Base-by-base conservation (phyloP, 2,329 filamentous ascomycete genomes). In the Apiospora kogelbergensis region DNA sequence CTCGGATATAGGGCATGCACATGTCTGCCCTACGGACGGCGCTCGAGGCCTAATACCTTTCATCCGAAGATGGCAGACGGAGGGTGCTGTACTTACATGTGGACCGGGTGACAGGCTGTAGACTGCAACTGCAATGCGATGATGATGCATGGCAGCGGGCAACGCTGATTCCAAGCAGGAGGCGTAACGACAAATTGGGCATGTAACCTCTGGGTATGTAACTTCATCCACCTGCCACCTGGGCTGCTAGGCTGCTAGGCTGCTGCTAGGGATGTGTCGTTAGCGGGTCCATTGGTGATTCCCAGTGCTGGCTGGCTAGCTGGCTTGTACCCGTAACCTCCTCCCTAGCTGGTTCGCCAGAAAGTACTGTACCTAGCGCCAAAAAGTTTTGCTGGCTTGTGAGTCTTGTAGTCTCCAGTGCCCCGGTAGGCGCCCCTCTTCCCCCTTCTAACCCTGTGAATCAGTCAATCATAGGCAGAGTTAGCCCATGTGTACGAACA, bases 401-500 rank as follows among this genome's bases (percentile, higher is more conserved):
- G 53, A 60, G 53, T 60, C 48, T 60, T 60, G 53, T n/a, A 60
- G 53, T 60, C 53, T 60, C 53, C 53, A 60, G 53, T 60, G 53
- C 53, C 53, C 53, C 53, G 53, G 53, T 60, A 60, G 53, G 53
- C 53, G 53, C 53, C 53, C 53, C 53, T 60, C 53, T 42, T 60
- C 30, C 53, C 53, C 53, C 53, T 60, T 60, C 53, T 60, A 60
- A 60, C 53, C 53, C 53, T 60, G 53, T n/a, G 53, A 60, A 60
- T 60, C 53, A 60, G n/a, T 60, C 53, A 60, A 37, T 60, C 53
- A 60, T 60, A 60, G 53, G 17, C 42, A n/a, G 42, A n/a, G 20
- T 45, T 20, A 45, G 42, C 40, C 40, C 40, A 42, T 45, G 42
- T 45, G 42, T 20, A 45, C 20, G 53, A 60, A 37, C 53, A 60